Evolutionary conservation across 345 rosid genomes (phyloP), one percentile per base, ranked within the genome.

Genomic region (Citrus hindsii): DNA sequence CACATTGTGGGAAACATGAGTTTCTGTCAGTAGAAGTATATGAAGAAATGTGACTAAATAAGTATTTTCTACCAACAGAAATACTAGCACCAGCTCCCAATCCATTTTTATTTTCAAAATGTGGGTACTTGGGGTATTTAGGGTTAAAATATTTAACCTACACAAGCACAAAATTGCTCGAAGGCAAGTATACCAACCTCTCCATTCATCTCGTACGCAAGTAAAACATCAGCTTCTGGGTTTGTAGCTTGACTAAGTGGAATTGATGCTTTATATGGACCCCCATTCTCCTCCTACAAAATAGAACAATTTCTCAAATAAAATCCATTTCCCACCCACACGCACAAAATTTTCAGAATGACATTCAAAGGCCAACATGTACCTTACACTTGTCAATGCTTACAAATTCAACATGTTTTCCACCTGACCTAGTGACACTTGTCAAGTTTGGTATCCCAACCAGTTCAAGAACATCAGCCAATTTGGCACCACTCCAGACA

Each of bases 181-280:
- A 46, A 55, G 61, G 74, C 9, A 70, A 59, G 63, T 68, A 70
- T 22, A 64, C 91, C 83, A 74, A 96, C 98, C 95, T 94, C 88
- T 73, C 97, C 97, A 86, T 96, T 96, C 98, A 96, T 96, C 90
- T 96, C 98, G 69, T 96, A 96, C 76, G 98, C 97, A 80, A 96
- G 92, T 74, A 95, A 85, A 81, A 95, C 98, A 87, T 95, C 99
- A 75, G 99, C 94, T 62, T 90, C 95, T 59, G 99, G 92, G 77
- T 92, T 89, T 66, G 98, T 88, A 62, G 97, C 95, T 80, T 90
- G 98, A 79, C 84, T 83, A 30, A 96, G 90, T 46, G 98, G 94
- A 84, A 95, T 89, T 32, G 99, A 96, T 67, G 97, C 99, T 87
- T 92, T 96, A 72, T 91, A 96, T 14, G 99, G 98, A n/a, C 98